Conservation (phyloP, 73 alveolate species). For the Breviolum minutum region DNA sequence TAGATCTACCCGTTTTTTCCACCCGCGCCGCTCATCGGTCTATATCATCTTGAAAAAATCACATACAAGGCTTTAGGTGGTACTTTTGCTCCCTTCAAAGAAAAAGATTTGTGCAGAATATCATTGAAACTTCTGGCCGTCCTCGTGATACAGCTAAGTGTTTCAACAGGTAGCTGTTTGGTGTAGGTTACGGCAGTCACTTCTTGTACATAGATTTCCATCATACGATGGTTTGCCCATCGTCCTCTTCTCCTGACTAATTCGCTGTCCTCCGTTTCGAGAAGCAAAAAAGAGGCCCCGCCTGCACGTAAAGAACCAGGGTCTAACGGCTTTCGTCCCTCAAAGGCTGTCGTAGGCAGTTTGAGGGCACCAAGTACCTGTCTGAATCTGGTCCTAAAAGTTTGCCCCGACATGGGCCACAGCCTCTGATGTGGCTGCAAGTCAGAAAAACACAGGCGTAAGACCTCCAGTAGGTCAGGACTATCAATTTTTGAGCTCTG, state of each 20-base stretch:
- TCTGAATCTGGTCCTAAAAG: not conserved
- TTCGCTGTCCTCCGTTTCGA: not conserved
- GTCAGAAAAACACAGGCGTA: not conserved
- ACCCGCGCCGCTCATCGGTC: no score
- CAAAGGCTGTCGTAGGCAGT: not conserved
- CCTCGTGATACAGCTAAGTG: no score
- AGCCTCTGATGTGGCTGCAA: not conserved
- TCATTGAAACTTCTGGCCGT: no score
- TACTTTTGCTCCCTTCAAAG: no score
- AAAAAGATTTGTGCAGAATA: no score
- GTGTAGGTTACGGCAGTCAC: no score
- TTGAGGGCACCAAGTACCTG: not conserved
- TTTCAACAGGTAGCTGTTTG: no score
- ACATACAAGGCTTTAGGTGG: no score
- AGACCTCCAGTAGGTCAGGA: not conserved
- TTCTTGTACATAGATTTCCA: not conserved
- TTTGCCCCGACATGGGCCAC: not conserved
- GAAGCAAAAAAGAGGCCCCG: not conserved
- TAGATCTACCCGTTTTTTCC: no score
- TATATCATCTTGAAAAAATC: no score
- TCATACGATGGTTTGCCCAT: not conserved
- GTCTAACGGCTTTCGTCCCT: not conserved
- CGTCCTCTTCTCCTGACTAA: not conserved
- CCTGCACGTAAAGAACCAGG: not conserved
- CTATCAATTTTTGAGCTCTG: not conserved